Evolutionary conservation across 257 asterid species (phyloP).

Genomic region (Solanum chaucha): DNA sequence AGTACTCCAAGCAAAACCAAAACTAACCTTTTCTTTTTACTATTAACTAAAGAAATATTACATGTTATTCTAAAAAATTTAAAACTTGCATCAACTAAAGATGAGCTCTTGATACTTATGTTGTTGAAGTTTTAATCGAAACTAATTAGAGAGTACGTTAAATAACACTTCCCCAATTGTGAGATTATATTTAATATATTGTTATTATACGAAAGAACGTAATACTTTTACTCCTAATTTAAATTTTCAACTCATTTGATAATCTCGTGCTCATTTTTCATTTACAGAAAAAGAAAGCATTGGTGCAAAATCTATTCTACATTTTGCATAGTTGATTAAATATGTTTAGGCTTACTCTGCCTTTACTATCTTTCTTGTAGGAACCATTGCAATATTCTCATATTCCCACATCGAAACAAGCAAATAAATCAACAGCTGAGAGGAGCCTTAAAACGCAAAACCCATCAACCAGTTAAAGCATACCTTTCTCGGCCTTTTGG

Average conservation of each 20-base stretch:
- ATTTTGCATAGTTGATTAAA: background rate
- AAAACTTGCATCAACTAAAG: background rate
- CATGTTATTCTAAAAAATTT: background rate
- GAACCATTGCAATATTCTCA: background rate
- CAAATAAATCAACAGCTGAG: background rate
- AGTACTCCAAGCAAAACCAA: background rate
- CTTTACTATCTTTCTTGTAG: background rate
- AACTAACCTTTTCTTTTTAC: background rate
- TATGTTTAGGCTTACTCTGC: background rate
- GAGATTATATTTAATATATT: no score
- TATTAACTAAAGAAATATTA: background rate
- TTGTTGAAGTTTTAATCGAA: background rate
- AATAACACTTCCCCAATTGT: no score
- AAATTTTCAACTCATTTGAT: background rate
- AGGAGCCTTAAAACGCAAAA: background rate
- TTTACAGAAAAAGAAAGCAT: background rate
- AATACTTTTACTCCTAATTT: background rate
- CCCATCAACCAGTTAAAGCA: fast-evolving
- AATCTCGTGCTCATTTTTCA: background rate
- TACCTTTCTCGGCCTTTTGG: conserved; percentile 40
- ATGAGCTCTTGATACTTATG: background rate
- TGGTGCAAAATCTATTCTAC: background rate
- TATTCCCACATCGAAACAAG: background rate
- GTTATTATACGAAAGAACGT: background rate
- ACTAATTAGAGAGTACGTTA: background rate